A percentile compares a stretch with the other conserved stretches of the same genome.
Conservation (phyloP, 441 rosid species). For the Erodium trifolium region DNA sequence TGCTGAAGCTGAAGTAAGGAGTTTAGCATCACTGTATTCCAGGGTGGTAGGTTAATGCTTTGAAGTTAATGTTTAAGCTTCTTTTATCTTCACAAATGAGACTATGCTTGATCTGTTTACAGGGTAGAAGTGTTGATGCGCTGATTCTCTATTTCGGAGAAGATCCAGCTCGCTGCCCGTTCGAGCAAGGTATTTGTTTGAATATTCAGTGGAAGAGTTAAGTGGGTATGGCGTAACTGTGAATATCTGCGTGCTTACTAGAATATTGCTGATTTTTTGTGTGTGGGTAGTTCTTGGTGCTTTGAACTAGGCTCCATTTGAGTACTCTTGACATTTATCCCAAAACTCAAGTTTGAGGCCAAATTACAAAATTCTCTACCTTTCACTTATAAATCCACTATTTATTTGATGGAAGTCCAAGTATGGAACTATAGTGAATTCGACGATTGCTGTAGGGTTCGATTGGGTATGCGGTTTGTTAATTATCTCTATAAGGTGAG, state of each 20-base stretch:
- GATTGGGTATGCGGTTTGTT: not conserved
- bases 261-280: not conserved
- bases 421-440: not conserved
- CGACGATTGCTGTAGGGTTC: not conserved
- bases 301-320: not conserved
- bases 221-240: not conserved
- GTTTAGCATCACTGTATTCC: conserved; percentile 54
- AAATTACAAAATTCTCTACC: not conserved
- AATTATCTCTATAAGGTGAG: not conserved
- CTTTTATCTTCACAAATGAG: conserved; percentile 5
- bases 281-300: not conserved
- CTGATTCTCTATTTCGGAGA: conserved; percentile 66
- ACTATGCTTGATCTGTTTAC: conserved; percentile 15
- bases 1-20: conserved; percentile 65
- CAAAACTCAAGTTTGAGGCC: not conserved
- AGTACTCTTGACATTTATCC: not conserved
- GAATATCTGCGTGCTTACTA: not conserved
- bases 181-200: conserved; percentile 50
- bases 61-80: not conserved
- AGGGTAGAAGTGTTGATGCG: conserved; percentile 77
- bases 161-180: conserved; percentile 71
- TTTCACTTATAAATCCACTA: not conserved
- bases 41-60: conserved; percentile 41
- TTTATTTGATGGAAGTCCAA: too few relatives aligned
- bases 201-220: not conserved